Evolutionary conservation across 805 yeast species (phyloP), one percentile per base, ranked within the genome.

Genomic region (Ogataea henricii): DNA sequence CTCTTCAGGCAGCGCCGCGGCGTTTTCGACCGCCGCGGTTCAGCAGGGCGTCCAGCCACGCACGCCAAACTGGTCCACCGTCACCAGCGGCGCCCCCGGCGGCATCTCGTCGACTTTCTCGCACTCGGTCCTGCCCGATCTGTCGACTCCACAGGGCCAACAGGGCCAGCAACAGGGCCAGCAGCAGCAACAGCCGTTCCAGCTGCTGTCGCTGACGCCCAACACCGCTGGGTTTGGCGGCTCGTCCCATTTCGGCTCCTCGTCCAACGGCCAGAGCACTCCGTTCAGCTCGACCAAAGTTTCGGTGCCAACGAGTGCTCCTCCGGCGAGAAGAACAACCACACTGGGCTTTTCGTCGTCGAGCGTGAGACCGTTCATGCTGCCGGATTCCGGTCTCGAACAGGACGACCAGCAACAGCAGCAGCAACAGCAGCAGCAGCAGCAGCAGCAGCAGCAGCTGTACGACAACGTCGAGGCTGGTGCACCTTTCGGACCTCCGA

Each of bases 51-150:
- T 51, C 59, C 62, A 57, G 44, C 62, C 62, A 35, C 55, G 49
- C 27, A 71, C 76, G 13, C 76, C 76, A 12, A 62, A 60, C 47
- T 69, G 77, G 63, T 53, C 64, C 27, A 52, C 49, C 30, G 36
- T 55, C 17, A n/a, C 53, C 42, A 46, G 40, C 21, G 54, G 49
- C 30, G 55, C 49, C 32, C 35, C 46, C 16, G 43, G 37, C n/a
- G 54, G 50, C 3, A 39, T 52, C 14, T 40, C 48, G 37, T 49
- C 53, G 10, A 46, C 57, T n/a, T 48, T 49, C 43, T 49, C 51
- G 33, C 58, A 52, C 22, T 51, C 59, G 10, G 48, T 55, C 45
- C 41, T 55, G 22, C 52, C 57, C 27, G 63, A 58, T 34, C 22
- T 58, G 23, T 45, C 55, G 17, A 58, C 62, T 20, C 62, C 62